These are phyloP conservation scores for Alternaria sp. DNA, from an alignment of 2,329 filamentous ascomycete genomes.

Conservation along the genomic window DNA sequence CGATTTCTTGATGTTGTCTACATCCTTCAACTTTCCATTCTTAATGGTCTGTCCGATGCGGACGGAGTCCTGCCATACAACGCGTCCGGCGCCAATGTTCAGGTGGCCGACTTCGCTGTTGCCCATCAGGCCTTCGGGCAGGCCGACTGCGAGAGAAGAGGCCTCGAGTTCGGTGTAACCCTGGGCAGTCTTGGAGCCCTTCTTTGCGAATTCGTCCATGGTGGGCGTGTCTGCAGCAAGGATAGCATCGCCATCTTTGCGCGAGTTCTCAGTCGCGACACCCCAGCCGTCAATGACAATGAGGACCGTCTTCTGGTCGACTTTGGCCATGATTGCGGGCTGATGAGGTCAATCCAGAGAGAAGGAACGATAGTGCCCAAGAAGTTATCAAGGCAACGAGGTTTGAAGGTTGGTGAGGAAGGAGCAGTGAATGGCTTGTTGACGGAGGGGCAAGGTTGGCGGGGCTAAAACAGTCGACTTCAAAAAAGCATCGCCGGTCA, in stretches of 20 bases:
- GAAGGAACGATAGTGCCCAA: background rate
- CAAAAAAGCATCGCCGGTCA: conserved; percentile 20
- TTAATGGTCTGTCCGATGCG: conserved; percentile 94
- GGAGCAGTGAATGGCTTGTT: conserved; percentile 17
- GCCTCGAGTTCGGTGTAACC: conserved; percentile 94
- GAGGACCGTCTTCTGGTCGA: conserved; percentile 73
- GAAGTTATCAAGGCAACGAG: background rate
- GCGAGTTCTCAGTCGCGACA: conserved; percentile 78
- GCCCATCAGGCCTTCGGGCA: conserved; percentile 97
- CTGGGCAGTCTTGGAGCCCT: conserved; percentile 73
- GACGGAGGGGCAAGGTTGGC: conserved; percentile 37
- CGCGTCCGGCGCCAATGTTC: conserved; percentile 96
- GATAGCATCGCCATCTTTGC: conserved; percentile 92
- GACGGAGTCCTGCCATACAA: conserved; percentile 96
- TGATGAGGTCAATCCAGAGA: conserved; percentile 17
- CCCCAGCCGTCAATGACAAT: conserved; percentile 99
- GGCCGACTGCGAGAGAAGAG: conserved; percentile 91
- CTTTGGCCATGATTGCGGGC: conserved; percentile 64
- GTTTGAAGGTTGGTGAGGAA: background rate
- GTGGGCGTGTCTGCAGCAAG: conserved; percentile 88
- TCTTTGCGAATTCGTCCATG: conserved; percentile 83
- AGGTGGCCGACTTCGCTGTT: conserved; percentile 98
- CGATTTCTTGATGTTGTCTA: conserved; percentile 77
- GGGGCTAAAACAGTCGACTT: conserved; percentile 21
- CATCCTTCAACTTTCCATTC: conserved; percentile 78